A percentile compares a stretch with the other conserved stretches of the same genome.
These are phyloP conservation scores for Parathielavia hyrcaniae DNA, from an alignment of 495 filamentous ascomycete genomes.

Conservation along the genomic window DNA sequence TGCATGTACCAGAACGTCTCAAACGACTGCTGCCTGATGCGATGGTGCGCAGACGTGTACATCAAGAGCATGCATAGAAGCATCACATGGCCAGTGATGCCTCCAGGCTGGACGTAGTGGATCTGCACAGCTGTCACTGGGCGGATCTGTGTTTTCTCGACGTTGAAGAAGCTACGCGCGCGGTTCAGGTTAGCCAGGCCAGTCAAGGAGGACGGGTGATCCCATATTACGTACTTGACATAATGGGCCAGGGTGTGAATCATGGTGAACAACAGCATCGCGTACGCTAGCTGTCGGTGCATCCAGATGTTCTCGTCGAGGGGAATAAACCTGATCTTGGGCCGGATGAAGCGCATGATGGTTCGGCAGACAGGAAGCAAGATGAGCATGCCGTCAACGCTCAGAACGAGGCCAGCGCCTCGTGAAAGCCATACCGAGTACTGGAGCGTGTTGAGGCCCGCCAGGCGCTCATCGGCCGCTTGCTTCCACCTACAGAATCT, in stretches of 20 bases:
- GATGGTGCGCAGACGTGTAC: conserved; percentile 90
- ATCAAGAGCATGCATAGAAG: conserved; percentile 97
- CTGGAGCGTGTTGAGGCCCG: conserved; percentile 68
- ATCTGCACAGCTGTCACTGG: conserved; percentile 80
- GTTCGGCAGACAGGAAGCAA: conserved; percentile 92
- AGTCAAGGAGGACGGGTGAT: no score
- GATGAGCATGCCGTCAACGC: conserved; percentile 80
- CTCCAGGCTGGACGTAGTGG: conserved; percentile 82
- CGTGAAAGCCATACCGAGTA: conserved; percentile 95
- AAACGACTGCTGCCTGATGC: conserved; percentile 92
- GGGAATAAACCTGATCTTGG: conserved; percentile 80
- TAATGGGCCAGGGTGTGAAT: conserved; percentile 80
- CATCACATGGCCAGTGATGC: conserved; percentile 97
- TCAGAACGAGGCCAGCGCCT: conserved; percentile 78
- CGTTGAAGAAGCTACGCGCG: conserved; percentile 81
- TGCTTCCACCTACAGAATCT: conserved; percentile 64
- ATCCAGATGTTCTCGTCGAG: conserved; percentile 96
- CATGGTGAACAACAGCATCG: conserved; percentile 73
- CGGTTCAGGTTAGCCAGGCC: conserved; percentile 22
- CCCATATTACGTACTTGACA: conserved; percentile 81
- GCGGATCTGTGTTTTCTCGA: conserved; percentile 79
- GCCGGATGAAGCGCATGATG: conserved; percentile 71
- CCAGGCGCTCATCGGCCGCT: conserved; percentile 55
- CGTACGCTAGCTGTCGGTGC: conserved; percentile 90
- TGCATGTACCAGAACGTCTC: conserved; percentile 99